These are phyloP conservation scores for Neurospora sp. DNA, from an alignment of 495 filamentous ascomycete genomes.

Conservation along the genomic window DNA sequence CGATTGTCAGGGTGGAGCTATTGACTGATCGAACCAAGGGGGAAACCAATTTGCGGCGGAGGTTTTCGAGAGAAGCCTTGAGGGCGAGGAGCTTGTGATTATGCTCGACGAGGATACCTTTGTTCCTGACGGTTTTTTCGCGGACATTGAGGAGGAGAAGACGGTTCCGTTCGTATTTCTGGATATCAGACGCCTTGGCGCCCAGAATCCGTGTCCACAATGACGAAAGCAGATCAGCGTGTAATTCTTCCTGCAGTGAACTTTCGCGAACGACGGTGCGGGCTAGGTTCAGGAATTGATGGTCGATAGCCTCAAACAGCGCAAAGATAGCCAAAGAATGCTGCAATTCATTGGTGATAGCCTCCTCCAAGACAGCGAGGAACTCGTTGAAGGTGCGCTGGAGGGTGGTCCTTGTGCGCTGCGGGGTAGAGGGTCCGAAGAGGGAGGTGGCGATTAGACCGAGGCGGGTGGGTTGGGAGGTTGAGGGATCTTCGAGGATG, in stretches of 20 bases:
- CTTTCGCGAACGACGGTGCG: slow-evolving; percentile 78
- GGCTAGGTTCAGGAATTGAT: slow-evolving; percentile 77
- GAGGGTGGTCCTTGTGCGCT: slow-evolving; percentile 69
- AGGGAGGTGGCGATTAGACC: slow-evolving; percentile 56
- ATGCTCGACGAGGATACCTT: slow-evolving; percentile 71
- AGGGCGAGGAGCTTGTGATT: slow-evolving; percentile 68
- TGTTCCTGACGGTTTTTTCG: slow-evolving; percentile 75
- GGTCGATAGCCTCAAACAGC: slow-evolving; percentile 80
- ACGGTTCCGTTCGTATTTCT: slow-evolving; percentile 84
- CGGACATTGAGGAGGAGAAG: slow-evolving; percentile 64
- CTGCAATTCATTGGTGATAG: slow-evolving; percentile 70
- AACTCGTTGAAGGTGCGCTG: slow-evolving; percentile 84
- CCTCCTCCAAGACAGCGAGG: slow-evolving; percentile 76
- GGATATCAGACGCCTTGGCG: slow-evolving; percentile 54
- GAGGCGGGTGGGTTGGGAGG: slow-evolving; percentile 53
- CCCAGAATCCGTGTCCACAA: too few relatives aligned
- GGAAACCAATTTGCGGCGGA: slow-evolving; percentile 66
- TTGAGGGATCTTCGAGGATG: slow-evolving; percentile 51
- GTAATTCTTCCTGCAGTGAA: slow-evolving; percentile 68
- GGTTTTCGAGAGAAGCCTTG: slow-evolving; percentile 68
- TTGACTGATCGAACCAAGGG: too few relatives aligned
- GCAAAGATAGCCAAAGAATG: slow-evolving; percentile 67
- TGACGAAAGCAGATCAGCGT: too few relatives aligned
- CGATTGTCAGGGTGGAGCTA: slow-evolving; percentile 56
- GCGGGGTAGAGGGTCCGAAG: slow-evolving; percentile 67